Base-by-base conservation (phyloP, 306 rosid genomes). In the Aeschynomene evenia region DNA sequence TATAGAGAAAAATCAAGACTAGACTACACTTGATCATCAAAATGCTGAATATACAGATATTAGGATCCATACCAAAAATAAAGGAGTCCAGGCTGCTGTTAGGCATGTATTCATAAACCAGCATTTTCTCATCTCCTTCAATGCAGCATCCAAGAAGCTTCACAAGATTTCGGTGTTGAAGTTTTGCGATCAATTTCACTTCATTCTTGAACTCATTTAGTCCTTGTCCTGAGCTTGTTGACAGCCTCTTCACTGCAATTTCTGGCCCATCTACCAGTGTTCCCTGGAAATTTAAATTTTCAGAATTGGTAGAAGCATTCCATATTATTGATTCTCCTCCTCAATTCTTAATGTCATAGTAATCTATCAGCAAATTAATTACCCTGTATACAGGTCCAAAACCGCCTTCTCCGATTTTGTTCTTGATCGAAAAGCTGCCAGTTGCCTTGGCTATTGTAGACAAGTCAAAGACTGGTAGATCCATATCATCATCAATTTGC, bases 361-460 rank as follows among this genome's bases (percentile, higher is more conserved):
- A 59, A 50, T 58, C 10, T 58, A 33, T 34, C 9, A 43, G 67
- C 22, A 63, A 62, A 34, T 63, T 45, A 62, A 34, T 63, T 45
- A 77, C 87, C 83, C 45, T 65, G 58, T 85, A 85, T 15, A 82
- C 89, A 26, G 87, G 73, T 77, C 89, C 89, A 85, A 85, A 85
- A 13, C 87, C 87, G 55, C 85, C 89, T 85, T 85, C 81, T 16
- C 87, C 89, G 21, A 85, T 73, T 66, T 80, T 85, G 66, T 77
- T 77, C n/a, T 46, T 53, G 10, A 59, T 11, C 7, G 89, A 62
- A 29, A 85, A 82, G 43, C 80, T 63, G 70, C 59, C 21, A 21
- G 89, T 85, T 54, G 87, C 89, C 24, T 51, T 60, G 20, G 67
- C 72, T 60, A 82, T 74, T 68, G 83, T 55, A 60, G 82, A 57